A percentile compares a stretch with the other conserved stretches of the same genome.
phyloP scores from a whole-genome alignment of 2,329 filamentous ascomycete genomes.

The Ilyonectria destructans region DNA sequence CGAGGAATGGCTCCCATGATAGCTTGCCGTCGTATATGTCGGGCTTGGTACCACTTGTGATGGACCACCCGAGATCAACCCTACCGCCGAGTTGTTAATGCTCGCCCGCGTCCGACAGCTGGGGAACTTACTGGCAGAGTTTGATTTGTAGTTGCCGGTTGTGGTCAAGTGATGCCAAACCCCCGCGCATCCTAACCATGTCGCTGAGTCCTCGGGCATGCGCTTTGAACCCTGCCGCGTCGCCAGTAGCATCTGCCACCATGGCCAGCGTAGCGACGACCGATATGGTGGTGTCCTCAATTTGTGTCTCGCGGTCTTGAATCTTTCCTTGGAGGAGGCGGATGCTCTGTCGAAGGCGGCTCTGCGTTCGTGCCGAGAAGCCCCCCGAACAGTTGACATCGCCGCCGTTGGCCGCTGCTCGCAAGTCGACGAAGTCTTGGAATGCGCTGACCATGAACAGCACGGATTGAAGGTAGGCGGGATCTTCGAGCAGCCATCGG shows the following conservation, averaged over 20 bases:
- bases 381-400: conserved; percentile 1
- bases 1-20: conserved; percentile 41
- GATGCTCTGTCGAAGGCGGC: conserved; percentile 39
- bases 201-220: conserved; percentile 44
- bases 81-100: conserved; percentile 23
- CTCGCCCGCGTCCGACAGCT: rapidly evolving
- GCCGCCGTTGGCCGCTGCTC: neutral
- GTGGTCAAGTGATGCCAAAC: conserved; percentile 41
- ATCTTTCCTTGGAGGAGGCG: conserved; percentile 38
- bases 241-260: conserved; percentile 44
- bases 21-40: conserved; percentile 39
- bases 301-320: conserved; percentile 29
- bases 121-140: conserved; percentile 47
- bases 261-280: conserved; percentile 43
- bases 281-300: conserved; percentile 42
- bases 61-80: conserved; percentile 49
- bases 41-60: conserved; percentile 47
- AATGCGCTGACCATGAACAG: conserved; percentile 48
- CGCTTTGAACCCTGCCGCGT: conserved; percentile 36
- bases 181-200: conserved; percentile 50
- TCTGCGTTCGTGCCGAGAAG: conserved; percentile 36
- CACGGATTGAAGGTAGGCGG: conserved; percentile 45
- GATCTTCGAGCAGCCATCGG: conserved; percentile 49
- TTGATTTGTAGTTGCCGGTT: conserved; percentile 50
- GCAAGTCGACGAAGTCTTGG: conserved; percentile 34